Evolutionary conservation across 495 filamentous ascomycete species (phyloP).

Genomic region (Beverwykella pulmonaria): DNA sequence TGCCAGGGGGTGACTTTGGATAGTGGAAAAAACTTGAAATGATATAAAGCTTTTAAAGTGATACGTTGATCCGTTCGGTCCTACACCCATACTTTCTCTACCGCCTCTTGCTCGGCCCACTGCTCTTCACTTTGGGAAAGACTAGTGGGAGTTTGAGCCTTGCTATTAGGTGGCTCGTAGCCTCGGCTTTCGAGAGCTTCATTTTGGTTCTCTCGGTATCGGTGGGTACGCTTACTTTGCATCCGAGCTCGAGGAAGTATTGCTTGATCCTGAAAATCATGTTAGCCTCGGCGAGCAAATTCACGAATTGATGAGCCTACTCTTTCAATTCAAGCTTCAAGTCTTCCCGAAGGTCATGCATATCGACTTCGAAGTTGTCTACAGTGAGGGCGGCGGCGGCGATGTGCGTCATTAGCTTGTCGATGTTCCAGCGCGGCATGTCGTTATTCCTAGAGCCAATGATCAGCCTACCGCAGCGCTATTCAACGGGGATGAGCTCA

Average conservation of each 20-base stretch:
- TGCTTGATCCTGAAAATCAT: slow-evolving; percentile 50
- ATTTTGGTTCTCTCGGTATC: slow-evolving; percentile 52
- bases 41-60: neutral
- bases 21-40: neutral
- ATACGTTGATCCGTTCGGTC: too few species aligned
- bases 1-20: too few species aligned
- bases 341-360: slow-evolving; percentile 74
- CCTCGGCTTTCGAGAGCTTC: slow-evolving; percentile 63
- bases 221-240: slow-evolving; percentile 56
- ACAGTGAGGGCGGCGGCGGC: slow-evolving; percentile 59
- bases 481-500: slow-evolving; percentile 59
- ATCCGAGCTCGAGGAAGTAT: slow-evolving; percentile 86
- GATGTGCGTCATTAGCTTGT: slow-evolving; percentile 49
- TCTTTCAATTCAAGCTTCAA: slow-evolving; percentile 70
- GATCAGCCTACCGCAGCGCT: slow-evolving; percentile 41
- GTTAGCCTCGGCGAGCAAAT: neutral
- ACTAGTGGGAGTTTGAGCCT: slow-evolving; percentile 75
- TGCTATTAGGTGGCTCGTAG: slow-evolving; percentile 62
- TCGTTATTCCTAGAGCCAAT: slow-evolving; percentile 29
- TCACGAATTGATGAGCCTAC: neutral
- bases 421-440: slow-evolving; percentile 48
- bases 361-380: slow-evolving; percentile 78
- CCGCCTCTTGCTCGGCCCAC: neutral
- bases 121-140: slow-evolving; percentile 69
- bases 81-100: too few species aligned